Conservation (phyloP, 495 filamentous ascomycete species). For the Tuber indicum region DNA sequence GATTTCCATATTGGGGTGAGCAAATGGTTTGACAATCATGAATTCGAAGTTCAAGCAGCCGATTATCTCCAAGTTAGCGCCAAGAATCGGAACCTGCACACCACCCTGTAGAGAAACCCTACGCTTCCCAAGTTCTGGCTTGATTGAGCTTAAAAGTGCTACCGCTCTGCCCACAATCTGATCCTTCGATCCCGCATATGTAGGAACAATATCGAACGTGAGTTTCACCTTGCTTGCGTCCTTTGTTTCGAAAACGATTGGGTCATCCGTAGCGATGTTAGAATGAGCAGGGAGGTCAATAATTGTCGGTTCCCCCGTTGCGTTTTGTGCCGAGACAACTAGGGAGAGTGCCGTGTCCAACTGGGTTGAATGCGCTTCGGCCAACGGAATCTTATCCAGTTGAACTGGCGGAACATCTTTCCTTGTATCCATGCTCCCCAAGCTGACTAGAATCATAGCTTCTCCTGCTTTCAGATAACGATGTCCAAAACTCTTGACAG, state of each 20-base stretch:
- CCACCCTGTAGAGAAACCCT: conserved; percentile 89
- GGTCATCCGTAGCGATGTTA: conserved; percentile 77
- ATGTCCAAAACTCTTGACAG: conserved; percentile 92
- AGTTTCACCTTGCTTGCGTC: conserved; percentile 78
- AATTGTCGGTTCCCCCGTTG: conserved; percentile 74
- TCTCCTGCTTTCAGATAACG: conserved; percentile 77
- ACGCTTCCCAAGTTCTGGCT: conserved; percentile 64
- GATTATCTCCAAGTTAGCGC: conserved; percentile 75
- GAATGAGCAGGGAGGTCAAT: conserved; percentile 92
- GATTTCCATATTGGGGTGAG: conserved; percentile 86
- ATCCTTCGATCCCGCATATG: conserved; percentile 84
- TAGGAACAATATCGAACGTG: conserved; percentile 93
- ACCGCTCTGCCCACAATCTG: conserved; percentile 86
- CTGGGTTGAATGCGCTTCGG: conserved; percentile 81
- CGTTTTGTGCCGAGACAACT: conserved; percentile 82
- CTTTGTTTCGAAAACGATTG: conserved; percentile 73
- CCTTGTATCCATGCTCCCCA: conserved; percentile 88
- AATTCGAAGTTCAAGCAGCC: conserved; percentile 96
- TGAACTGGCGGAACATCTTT: conserved; percentile 74
- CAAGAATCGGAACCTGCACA: conserved; percentile 80
- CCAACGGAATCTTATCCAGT: conserved; percentile 80
- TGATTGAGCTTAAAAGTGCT: conserved; percentile 78
- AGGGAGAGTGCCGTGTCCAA: conserved; percentile 89
- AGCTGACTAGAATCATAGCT: conserved; percentile 80
- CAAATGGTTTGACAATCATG: conserved; percentile 86